Evolutionary conservation across 495 filamentous ascomycete species (phyloP).

Genomic region (Durotheca rogersii): DNA sequence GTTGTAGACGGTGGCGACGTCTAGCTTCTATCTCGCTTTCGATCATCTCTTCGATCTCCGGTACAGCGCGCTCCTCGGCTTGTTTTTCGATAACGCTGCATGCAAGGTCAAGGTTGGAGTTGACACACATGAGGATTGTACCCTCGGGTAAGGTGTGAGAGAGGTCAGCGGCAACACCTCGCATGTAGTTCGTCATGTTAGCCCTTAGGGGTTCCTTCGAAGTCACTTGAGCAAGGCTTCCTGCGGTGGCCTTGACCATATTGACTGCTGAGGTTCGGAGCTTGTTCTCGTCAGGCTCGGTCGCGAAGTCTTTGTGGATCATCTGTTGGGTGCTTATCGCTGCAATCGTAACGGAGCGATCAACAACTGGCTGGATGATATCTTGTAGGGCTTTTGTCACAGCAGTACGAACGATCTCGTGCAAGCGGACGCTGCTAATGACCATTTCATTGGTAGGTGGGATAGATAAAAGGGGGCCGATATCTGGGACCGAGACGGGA

Average conservation of each 20-base stretch:
- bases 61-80: slow-evolving; percentile 86
- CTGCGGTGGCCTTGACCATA: slow-evolving; percentile 89
- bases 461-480: slow-evolving; percentile 69
- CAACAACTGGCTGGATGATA: slow-evolving; percentile 95
- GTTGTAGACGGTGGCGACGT: slow-evolving; percentile 65
- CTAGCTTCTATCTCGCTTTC: slow-evolving; percentile 71
- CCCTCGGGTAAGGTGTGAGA: slow-evolving; percentile 79
- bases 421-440: slow-evolving; percentile 65
- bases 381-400: slow-evolving; percentile 86
- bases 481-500: slow-evolving; percentile 73
- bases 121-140: slow-evolving; percentile 93
- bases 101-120: slow-evolving; percentile 92
- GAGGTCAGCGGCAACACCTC: slow-evolving; percentile 69
- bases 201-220: slow-evolving; percentile 95
- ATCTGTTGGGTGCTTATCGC: slow-evolving; percentile 93
- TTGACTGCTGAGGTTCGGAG: slow-evolving; percentile 81
- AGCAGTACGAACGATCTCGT: slow-evolving; percentile 78
- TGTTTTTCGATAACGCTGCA: slow-evolving; percentile 91
- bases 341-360: slow-evolving; percentile 94
- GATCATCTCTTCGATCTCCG: slow-evolving; percentile 92
- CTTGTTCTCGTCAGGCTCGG: slow-evolving; percentile 83
- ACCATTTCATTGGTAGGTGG: slow-evolving; percentile 75
- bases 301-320: slow-evolving; percentile 93
- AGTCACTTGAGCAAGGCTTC: slow-evolving; percentile 91
- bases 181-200: slow-evolving; percentile 95